Evolutionary conservation across 306 rosid genomes (phyloP).

Genomic region (Dalbergia oliveri): DNA sequence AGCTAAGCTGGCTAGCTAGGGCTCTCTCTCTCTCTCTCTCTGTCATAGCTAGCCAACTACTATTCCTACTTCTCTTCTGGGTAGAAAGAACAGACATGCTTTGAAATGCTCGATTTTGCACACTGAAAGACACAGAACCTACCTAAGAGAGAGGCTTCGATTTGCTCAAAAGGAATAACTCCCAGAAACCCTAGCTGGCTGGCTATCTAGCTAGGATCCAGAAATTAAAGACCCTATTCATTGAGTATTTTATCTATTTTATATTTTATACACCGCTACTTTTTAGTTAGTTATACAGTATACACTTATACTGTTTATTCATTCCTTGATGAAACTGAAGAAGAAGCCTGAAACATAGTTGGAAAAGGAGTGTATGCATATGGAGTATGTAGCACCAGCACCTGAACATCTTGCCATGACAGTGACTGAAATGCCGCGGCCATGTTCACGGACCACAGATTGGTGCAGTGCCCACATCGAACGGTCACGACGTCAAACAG

Average conservation of each 20-base stretch:
- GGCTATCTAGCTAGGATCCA: conserved; percentile 40
- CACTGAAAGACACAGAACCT: conserved; percentile 32
- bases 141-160: conserved; percentile 48
- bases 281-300: background rate
- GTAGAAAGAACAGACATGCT: conserved; percentile 46
- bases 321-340: too few species aligned
- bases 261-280: background rate
- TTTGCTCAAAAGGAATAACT: conserved; percentile 53
- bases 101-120: conserved; percentile 47
- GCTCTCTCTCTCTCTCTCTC: conserved; percentile 50
- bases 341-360: too few species aligned
- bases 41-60: background rate
- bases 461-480: conserved; percentile 99
- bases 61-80: background rate
- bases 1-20: conserved; percentile 58
- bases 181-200: conserved; percentile 47
- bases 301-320: background rate
- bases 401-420: conserved; percentile 94
- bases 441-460: conserved; percentile 99
- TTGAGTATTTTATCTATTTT: background rate
- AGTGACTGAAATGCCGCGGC: conserved; percentile 95
- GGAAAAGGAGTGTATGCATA: background rate
- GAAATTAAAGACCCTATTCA: conserved; percentile 38
- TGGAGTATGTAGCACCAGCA: background rate
- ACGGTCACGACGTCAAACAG: conserved; percentile 95